Base-by-base conservation (phyloP, 805 yeast species). In the Kazachstania psychrophila region DNA sequence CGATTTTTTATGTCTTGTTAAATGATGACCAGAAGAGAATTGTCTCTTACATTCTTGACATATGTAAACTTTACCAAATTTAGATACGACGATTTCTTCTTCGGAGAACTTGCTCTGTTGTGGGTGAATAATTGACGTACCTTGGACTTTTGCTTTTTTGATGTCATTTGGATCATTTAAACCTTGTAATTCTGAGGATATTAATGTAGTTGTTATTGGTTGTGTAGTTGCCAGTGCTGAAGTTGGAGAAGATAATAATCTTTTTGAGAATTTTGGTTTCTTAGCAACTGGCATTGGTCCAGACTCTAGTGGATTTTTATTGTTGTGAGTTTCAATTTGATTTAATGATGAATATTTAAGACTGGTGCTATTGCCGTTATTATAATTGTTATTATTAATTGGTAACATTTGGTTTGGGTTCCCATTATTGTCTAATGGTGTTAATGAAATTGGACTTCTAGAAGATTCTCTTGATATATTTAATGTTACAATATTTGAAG, bases 1-100 rank as follows among this genome's bases (percentile, higher is more conserved):
- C 3, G 63, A 58, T 36, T 59, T 60, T 41, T 60, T 60, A 40
- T 60, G 64, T 34, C 64, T 54, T 25, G 64, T 60, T 19, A 60
- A 42, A 43, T 60, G 64, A 37, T 60, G 64, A 5, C 64, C 64
- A 1, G 63, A 58, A 1, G 62, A 56, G 34, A 60, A 60, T 37
- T 58, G 59, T 31, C 62, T 49, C 23, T 51, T 51, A 46, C 64
- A 60, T 34, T 54, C 61, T 38, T 54, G 58, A 34, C 64, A 60
- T 17, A 57, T 51, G 32, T 60, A 60, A 18, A 56, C 51, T 42
- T 58, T 60, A 11, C 63, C 63, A 33, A 49, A 52, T 26, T 57
- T 59, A 6, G 60, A 54, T 10, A 55, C 45, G 15, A 60, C 44
- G 11, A 59, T 47, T 36, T 60, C 64, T 8, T 51, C 53, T 4